Conservation (phyloP, 2,329 filamentous ascomycete species). For the Dactylellina cionopaga region DNA sequence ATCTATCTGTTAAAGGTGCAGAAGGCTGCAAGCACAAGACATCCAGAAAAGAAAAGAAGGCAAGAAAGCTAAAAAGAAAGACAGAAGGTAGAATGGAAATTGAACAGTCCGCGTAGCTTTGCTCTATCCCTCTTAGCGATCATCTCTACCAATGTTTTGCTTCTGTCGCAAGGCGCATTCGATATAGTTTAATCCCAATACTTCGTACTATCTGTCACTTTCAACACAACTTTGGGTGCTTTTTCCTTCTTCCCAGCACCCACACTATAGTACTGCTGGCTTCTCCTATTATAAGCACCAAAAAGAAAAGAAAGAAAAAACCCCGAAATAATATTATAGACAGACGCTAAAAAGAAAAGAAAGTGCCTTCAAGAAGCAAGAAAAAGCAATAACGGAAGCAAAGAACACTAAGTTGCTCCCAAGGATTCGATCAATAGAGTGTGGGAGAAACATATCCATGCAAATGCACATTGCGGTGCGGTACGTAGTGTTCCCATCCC, state of each 20-base stretch:
- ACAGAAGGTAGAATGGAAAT: background rate
- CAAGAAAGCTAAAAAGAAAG: background rate
- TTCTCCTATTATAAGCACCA: too few species aligned
- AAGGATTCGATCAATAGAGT: background rate
- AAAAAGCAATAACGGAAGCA: too few species aligned
- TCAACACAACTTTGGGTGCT: background rate
- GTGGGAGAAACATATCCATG: background rate
- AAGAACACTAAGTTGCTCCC: too few species aligned
- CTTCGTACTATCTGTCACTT: background rate
- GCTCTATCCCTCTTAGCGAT: constrained; percentile 2
- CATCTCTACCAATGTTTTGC: background rate
- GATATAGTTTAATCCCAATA: background rate
- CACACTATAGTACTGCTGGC: background rate
- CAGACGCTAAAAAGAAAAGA: background rate
- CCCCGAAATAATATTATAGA: too few species aligned
- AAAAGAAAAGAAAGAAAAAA: background rate
- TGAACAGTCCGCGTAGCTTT: constrained; percentile 1
- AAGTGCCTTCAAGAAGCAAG: too few species aligned
- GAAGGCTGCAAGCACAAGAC: background rate
- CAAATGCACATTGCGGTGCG: constrained; percentile 1
- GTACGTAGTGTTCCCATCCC: too few species aligned
- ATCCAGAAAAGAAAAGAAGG: background rate
- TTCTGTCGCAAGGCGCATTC: constrained; percentile 17
- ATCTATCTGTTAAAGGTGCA: too few species aligned
- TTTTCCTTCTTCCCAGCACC: background rate